Evolutionary conservation across 768 basidiomycete species (phyloP).

Genomic region (Termitomyces sp.): DNA sequence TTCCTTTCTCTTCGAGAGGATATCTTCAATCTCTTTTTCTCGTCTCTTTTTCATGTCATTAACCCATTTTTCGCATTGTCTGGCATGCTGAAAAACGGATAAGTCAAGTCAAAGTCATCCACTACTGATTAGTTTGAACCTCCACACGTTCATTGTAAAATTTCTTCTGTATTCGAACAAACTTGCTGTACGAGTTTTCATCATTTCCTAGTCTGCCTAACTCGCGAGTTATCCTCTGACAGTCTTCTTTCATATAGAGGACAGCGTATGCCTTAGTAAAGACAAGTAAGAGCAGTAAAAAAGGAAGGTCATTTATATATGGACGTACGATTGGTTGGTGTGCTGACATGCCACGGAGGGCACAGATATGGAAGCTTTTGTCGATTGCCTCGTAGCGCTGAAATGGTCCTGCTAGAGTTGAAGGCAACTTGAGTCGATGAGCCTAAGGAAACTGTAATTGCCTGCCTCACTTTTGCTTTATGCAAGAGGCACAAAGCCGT

Average conservation of each 20-base stretch:
- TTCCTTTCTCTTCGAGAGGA: constrained; percentile 5
- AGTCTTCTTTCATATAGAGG: constrained; percentile 2
- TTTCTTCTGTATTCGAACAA: neutral
- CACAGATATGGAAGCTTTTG: neutral
- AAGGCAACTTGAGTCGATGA: neutral
- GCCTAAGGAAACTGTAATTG: neutral
- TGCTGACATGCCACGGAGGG: neutral
- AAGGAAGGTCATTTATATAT: neutral
- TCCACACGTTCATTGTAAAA: neutral
- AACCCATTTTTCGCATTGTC: neutral
- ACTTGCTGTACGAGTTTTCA: neutral
- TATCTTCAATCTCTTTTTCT: constrained; percentile 4
- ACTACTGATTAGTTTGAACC: neutral
- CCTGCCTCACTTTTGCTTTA: neutral
- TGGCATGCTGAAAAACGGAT: neutral
- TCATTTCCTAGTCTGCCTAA: neutral
- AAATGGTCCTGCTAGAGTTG: neutral
- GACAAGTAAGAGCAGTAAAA: neutral
- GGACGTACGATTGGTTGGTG: neutral
- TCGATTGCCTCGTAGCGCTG: neutral
- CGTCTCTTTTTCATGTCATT: neutral
- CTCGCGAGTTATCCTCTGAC: neutral
- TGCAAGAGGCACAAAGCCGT: constrained; percentile 10
- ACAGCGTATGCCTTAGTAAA: neutral
- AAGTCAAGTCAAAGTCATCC: neutral